Percentiles rank a stretch among this genome's conserved stretches.
These are phyloP conservation scores for Neurospora tetraspora DNA, from an alignment of 495 filamentous ascomycete species.

Conservation along the genomic window DNA sequence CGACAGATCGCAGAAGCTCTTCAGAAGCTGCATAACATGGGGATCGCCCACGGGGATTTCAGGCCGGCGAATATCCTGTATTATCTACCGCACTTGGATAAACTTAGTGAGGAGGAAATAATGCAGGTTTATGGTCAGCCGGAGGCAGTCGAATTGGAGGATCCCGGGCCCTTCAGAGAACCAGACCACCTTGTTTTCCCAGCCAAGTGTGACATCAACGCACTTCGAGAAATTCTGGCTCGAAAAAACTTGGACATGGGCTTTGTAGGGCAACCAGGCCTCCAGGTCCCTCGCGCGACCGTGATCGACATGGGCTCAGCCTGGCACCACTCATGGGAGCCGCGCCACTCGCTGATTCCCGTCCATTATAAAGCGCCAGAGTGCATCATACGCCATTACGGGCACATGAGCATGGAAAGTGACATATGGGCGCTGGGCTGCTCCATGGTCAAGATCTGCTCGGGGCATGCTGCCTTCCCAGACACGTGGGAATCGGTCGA, in stretches of 20 bases:
- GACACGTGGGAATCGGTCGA: neutral
- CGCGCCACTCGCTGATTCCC: neutral
- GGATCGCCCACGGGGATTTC: slow-evolving; percentile 1
- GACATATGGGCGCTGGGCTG: neutral
- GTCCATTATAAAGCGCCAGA: neutral
- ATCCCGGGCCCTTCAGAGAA: neutral
- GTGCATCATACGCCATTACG: neutral
- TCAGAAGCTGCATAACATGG: neutral
- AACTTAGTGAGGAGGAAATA: neutral
- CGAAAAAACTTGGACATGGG: neutral
- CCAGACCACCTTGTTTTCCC: neutral
- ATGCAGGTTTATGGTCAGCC: neutral
- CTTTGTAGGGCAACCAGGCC: neutral
- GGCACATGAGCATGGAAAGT: neutral
- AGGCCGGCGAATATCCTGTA: neutral
- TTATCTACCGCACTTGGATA: neutral
- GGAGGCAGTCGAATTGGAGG: neutral
- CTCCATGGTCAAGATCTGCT: neutral
- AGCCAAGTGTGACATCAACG: neutral
- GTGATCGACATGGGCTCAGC: neutral
- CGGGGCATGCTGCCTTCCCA: neutral
- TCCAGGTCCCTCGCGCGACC: neutral
- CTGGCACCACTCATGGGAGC: neutral
- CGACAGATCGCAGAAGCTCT: neutral
- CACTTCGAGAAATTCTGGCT: neutral